Evolutionary conservation across 1,284 basidiomycete genomes (phyloP).

Genomic region (Ustilago nuda): DNA sequence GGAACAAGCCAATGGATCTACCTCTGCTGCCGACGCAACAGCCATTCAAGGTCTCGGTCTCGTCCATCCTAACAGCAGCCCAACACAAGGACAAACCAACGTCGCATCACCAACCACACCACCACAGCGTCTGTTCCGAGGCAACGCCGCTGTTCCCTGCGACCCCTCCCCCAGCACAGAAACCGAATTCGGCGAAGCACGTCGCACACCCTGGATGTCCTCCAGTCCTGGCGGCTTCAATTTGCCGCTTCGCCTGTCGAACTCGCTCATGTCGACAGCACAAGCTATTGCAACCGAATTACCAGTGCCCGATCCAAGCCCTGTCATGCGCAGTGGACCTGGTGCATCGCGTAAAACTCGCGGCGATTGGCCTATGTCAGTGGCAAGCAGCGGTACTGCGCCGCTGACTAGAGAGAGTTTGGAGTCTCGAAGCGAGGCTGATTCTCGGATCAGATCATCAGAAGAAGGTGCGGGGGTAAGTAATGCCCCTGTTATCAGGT

Average conservation of each 20-base stretch:
- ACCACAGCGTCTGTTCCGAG: constrained; percentile 30
- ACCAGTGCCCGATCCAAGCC: constrained; percentile 15
- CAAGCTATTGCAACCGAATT: constrained; percentile 20
- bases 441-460: constrained; percentile 17
- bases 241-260: constrained; percentile 40
- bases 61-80: neutral
- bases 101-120: constrained; percentile 23
- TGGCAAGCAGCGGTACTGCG: constrained; percentile 33
- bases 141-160: constrained; percentile 32
- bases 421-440: constrained; percentile 19
- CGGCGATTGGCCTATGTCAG: constrained; percentile 47
- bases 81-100: neutral
- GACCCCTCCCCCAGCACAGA: constrained; percentile 43
- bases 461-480: constrained; percentile 16
- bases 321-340: constrained; percentile 13
- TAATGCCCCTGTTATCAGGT: constrained; percentile 13
- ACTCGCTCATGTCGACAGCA: constrained; percentile 39
- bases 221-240: constrained; percentile 43
- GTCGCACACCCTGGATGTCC: constrained; percentile 34
- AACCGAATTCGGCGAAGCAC: constrained; percentile 42
- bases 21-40: neutral
- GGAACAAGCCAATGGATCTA: neutral
- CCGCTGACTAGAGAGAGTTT: constrained; percentile 20
- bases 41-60: constrained; percentile 25
- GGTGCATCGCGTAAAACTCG: constrained; percentile 18